Conservation (phyloP, 2,329 filamentous ascomycete genomes). For the Ascocoryne sarcoides region DNA sequence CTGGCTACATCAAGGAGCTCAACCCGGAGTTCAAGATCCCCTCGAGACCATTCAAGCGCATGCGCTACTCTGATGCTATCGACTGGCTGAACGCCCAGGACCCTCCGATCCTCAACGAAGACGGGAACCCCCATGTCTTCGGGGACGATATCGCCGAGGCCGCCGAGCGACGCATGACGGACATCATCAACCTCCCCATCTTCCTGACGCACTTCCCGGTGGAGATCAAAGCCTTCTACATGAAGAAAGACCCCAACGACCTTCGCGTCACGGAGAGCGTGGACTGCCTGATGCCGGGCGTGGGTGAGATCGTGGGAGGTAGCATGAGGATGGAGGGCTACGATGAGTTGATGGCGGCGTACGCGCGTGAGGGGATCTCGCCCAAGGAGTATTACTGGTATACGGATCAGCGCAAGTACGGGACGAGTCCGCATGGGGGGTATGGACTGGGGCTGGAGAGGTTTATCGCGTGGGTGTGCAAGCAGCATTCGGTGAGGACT, state of each 20-base stretch:
- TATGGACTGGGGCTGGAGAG: conserved; percentile 91
- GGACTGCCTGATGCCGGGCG: conserved; percentile 78
- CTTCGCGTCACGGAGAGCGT: conserved; percentile 84
- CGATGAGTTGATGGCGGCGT: conserved; percentile 82
- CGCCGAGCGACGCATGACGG: conserved; percentile 93
- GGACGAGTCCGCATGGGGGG: conserved; percentile 70
- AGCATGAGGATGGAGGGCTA: conserved; percentile 93
- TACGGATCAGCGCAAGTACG: conserved; percentile 90
- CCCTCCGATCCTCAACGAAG: conserved; percentile 75
- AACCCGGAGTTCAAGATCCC: conserved; percentile 87
- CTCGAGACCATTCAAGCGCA: conserved; percentile 79
- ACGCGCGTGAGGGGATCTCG: conserved; percentile 78
- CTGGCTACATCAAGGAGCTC: conserved; percentile 68
- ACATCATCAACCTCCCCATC: conserved; percentile 90
- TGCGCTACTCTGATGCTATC: conserved; percentile 92
- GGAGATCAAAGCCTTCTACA: conserved; percentile 99
- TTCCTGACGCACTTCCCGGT: conserved; percentile 95
- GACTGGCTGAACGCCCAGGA: conserved; percentile 86
- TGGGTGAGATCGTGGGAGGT: conserved; percentile 94
- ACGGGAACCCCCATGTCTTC: conserved; percentile 80
- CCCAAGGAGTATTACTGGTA: conserved; percentile 95
- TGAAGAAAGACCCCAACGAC: conserved; percentile 80
- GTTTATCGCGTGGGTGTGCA: conserved; percentile 54
- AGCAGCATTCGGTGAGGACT: conserved; percentile 55
- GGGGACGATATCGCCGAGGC: conserved; percentile 98